Base-by-base conservation (phyloP, 441 rosid genomes). In the Mallotus repandus region DNA sequence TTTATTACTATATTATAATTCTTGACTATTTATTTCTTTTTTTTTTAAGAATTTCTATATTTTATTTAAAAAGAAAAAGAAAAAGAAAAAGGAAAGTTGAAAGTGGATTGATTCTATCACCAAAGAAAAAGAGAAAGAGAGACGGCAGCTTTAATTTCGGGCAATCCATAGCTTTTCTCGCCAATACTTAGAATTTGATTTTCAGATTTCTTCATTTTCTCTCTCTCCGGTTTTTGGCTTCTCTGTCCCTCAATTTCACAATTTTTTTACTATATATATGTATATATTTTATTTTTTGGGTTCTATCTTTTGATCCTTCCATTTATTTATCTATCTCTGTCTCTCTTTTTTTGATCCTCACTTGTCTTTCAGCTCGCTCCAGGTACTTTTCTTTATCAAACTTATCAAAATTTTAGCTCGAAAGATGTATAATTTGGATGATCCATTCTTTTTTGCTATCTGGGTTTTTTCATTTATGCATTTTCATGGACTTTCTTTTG, bases 151-250 rank as follows among this genome's bases (percentile, higher is more conserved):
- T 79, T 65, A 52, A 58, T 82, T 78, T 77, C 73, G 80, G 76
- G 52, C 74, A 55, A 9, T 48, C 68, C 81, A 6, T 72, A 50
- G 84, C 78, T 78, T 74, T 83, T 76, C 63, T 81, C 83, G 79
- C 81, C 73, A 55, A 78, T 22, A 38, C 65, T 41, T 49, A 25
- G 16, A 41, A 21, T 70, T 70, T 61, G 74, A 76, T 67, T 70
- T 61, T 57, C 43, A n/a, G 12, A 49, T 3, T 48, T n/a, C 41
- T 35, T 2, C 10, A 10, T 12, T 64, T 14, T 7, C 7, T 22
- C 7, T 38, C 15, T 67, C 22, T 19, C 35, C 43, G 41, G 32
- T 8, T 13, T 63, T 35, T 14, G 35, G 60, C 21, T 52, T 50
- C 8, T 49, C 54, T 66, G 52, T 15, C 62, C 70, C 66, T 64